Evolutionary conservation across 2,329 filamentous ascomycete species (phyloP), one percentile per base, ranked within the genome.

Genomic region (Geosmithia flava): DNA sequence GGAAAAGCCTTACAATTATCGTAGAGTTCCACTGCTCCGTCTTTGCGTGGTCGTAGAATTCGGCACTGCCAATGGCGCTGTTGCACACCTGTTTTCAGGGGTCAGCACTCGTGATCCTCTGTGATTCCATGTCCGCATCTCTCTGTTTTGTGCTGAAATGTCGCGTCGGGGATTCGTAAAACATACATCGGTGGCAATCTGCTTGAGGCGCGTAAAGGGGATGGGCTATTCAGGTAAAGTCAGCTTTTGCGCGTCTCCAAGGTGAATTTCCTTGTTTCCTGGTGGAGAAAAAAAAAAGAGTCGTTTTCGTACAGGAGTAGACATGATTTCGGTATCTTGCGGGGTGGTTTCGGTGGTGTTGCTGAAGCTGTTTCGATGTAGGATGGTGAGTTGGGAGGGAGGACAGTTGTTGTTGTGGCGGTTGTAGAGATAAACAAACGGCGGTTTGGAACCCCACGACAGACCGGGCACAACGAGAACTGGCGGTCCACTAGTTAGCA

Each of bases 1-100:
- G n/a, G n/a, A n/a, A n/a, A n/a, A n/a, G n/a, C n/a, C 39, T 33
- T 77, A 95, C 89, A 66, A 97, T 96, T 66, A 98, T 97, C 55
- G 76, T 73, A 33, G 85, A 85, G 72, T 97, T 97, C 91, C 91
- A 97, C 57, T 80, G 71, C 62, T 85, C 80, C 37, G 91, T 94
- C 62, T 85, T 83, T 49, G 81, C 68, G 68, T 97, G 93, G 55
- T 95, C 85, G 71, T 98, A 98, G 68, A 77, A 82, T 52, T 87
- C 81, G 51, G 81, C 81, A 53, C 69, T 75, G 53, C 81, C 80
- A 58, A 97, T 78, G 51, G 87, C 85, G 56, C 75, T 76, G 61
- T 86, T 81, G 74, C 90, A 95, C 56, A 88, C 90, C 89, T 95
- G 49, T 44, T 15, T n/a, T 13, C 37, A 41, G 29, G n/a, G 3